phyloP scores from a whole-genome alignment of 2,329 filamentous ascomycete species.

The Dothideomycetes sp. region DNA sequence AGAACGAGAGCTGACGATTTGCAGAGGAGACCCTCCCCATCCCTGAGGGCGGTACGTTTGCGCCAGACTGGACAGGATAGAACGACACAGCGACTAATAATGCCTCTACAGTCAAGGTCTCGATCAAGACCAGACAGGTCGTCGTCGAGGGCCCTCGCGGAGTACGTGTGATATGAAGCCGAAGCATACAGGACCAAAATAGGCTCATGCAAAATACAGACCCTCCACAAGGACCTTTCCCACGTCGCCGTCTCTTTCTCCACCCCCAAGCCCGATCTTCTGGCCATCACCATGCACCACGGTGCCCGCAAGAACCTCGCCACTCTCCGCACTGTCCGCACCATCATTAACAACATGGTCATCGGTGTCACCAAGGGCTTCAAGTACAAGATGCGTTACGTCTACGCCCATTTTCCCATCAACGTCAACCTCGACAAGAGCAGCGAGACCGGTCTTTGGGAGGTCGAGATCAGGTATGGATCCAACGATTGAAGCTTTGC shows the following conservation, averaged over 20 bases:
- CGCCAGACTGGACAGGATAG: conserved; percentile 10
- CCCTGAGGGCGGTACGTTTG: conserved; percentile 81
- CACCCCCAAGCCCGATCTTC: conserved; percentile 69
- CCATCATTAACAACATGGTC: conserved; percentile 97
- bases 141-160: conserved; percentile 95
- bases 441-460: conserved; percentile 71
- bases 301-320: conserved; percentile 96
- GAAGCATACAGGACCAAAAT: conserved; percentile 1
- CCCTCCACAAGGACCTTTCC: conserved; percentile 84
- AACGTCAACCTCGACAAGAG: conserved; percentile 99
- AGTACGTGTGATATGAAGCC: conserved; percentile 28
- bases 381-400: conserved; percentile 99
- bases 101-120: conserved; percentile 71
- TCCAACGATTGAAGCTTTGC: conserved; percentile 1
- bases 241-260: conserved; percentile 96
- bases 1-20: neutral
- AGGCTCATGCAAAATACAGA: conserved; percentile 14
- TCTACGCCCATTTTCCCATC: conserved; percentile 99
- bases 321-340: conserved; percentile 94
- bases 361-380: conserved; percentile 97
- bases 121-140: conserved; percentile 93
- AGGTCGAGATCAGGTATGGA: conserved; percentile 92
- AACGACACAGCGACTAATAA: conserved; percentile 13
- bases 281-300: conserved; percentile 98
- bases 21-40: conserved; percentile 77